These are phyloP conservation scores for Lunularia cruciata DNA, from an alignment of 225 moss, liverwort and hornwort genomes.

Conservation along the genomic window DNA sequence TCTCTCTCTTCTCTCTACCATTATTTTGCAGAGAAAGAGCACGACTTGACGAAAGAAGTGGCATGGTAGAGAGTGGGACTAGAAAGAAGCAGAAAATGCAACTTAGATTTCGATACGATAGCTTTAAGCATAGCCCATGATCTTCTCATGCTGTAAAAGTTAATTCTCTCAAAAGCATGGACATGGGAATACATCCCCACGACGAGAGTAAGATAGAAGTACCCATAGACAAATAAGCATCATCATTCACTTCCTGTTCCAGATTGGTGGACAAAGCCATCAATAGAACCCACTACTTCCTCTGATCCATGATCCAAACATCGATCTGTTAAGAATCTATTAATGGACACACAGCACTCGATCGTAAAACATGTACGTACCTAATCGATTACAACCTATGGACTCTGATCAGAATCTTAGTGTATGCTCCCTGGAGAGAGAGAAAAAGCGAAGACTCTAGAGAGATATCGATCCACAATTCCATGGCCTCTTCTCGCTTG, in stretches of 20 bases:
- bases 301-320: background rate
- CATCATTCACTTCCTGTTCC: background rate
- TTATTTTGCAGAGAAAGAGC: background rate
- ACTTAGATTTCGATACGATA: no score
- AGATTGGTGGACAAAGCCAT: conserved; percentile 4
- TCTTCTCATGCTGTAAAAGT: background rate
- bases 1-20: conserved; percentile 14
- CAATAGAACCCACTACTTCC: background rate
- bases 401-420: background rate
- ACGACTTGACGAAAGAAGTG: background rate
- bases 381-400: background rate
- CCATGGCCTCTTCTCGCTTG: background rate
- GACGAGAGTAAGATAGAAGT: background rate
- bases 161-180: background rate
- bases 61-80: no score
- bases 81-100: no score
- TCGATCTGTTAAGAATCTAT: background rate
- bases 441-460: no score
- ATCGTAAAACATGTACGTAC: background rate
- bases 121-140: background rate
- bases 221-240: conserved; percentile 2
- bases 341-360: background rate
- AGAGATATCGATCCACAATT: background rate
- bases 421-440: background rate
- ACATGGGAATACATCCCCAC: conserved; percentile 1